Base-by-base conservation (phyloP, 495 filamentous ascomycete genomes). In the Bathelium albidoporum region DNA sequence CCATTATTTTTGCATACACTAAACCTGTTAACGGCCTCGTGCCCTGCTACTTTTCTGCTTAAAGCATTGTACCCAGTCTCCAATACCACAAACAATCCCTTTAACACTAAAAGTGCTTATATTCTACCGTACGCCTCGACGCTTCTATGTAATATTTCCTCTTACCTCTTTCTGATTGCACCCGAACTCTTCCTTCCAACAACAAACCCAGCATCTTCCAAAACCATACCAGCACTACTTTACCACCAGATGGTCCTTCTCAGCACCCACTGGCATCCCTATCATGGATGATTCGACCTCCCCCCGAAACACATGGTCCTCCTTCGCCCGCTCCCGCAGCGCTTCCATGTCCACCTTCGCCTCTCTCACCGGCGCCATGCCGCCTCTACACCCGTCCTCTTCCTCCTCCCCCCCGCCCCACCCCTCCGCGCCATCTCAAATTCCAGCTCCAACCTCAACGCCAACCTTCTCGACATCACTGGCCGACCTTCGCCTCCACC, bases 391-490 rank as follows among this genome's bases (percentile, higher is more conserved):
- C 2, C 20, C 55, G n/a, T 10, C 60, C 49, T 43, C 65, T 22
- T 11, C 36, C 58, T 66, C 62, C 24, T 59, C 64, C 62, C 67
- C 53, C 36, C 36, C 68, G 49, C 65, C 58, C 60, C 71, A 58
- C 64, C 69, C 49, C 22, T 60, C 63, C 1, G 49, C n/a, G 49
- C n/a, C 2, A 26, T n/a, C n/a, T n/a, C n/a, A n/a, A n/a, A n/a
- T n/a, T n/a, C n/a, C n/a, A n/a, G n/a, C n/a, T n/a, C n/a, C n/a
- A n/a, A n/a, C n/a, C n/a, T n/a, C n/a, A n/a, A n/a, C n/a, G n/a
- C n/a, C n/a, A n/a, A n/a, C n/a, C n/a, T n/a, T n/a, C n/a, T n/a
- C n/a, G n/a, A n/a, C n/a, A n/a, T n/a, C n/a, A n/a, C n/a, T n/a
- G n/a, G n/a, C n/a, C n/a, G n/a, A n/a, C n/a, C n/a, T n/a, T n/a